phyloP scores from a whole-genome alignment of 192 early-diverging fungal genomes.

The Coemansia sp. region DNA sequence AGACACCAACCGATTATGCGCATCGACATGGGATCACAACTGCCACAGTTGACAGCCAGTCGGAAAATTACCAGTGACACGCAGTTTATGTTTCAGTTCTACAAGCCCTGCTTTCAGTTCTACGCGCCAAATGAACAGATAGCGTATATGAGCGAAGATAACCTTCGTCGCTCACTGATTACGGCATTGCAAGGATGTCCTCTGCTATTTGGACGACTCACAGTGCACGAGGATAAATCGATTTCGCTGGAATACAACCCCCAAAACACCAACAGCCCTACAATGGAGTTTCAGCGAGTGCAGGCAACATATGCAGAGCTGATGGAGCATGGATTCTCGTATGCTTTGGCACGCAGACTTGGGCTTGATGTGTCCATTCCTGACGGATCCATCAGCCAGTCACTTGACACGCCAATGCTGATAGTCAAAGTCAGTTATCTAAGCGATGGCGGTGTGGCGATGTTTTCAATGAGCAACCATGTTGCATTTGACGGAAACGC shows the following conservation, averaged over 20 bases:
- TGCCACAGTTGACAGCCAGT: slow-evolving; percentile 10
- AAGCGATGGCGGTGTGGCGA: slow-evolving; percentile 26
- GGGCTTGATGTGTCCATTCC: slow-evolving; percentile 29
- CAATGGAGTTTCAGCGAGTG: slow-evolving; percentile 21
- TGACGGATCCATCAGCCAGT: slow-evolving; percentile 16
- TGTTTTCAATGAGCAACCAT: slow-evolving; percentile 44
- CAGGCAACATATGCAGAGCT: slow-evolving; percentile 16
- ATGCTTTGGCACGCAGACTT: slow-evolving; percentile 14
- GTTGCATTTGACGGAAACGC: slow-evolving; percentile 51
- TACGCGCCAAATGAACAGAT: slow-evolving; percentile 15
- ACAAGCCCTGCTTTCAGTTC: slow-evolving; percentile 47
- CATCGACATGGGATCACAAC: slow-evolving; percentile 16
- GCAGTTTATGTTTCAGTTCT: slow-evolving; percentile 54
- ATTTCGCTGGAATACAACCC: slow-evolving; percentile 29
- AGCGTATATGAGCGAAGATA: slow-evolving; percentile 9
- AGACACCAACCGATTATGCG: slow-evolving; percentile 2
- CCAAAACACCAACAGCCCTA: slow-evolving; percentile 16
- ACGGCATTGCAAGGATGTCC: slow-evolving; percentile 32
- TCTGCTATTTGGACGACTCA: slow-evolving; percentile 24
- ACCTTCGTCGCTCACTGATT: slow-evolving; percentile 11
- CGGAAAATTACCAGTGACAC: slow-evolving; percentile 33
- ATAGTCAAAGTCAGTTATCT: slow-evolving; percentile 45
- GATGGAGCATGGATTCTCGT: slow-evolving; percentile 16
- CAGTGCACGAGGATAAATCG: slow-evolving; percentile 18
- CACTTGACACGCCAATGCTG: slow-evolving; percentile 27